Evolutionary conservation across 2,329 filamentous ascomycete species (phyloP).

Genomic region (Trichoderma gracile): DNA sequence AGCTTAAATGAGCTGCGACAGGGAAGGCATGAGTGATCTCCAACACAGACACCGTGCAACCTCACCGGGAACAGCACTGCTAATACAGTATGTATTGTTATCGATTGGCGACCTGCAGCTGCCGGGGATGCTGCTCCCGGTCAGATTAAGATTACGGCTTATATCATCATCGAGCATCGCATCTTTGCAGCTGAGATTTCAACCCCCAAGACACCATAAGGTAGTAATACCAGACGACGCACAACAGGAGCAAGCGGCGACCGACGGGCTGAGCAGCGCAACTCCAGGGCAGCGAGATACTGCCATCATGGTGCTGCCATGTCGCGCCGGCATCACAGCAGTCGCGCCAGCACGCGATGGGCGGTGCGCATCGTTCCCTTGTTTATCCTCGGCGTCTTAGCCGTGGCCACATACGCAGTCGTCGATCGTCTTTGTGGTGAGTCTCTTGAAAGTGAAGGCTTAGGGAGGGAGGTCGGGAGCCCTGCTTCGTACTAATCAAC

Average conservation of each 20-base stretch:
- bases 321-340: constrained; percentile 34
- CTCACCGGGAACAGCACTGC: fast-evolving
- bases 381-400: constrained; percentile 65
- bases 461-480: too few relatives aligned
- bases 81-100: background rate
- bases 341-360: constrained; percentile 38
- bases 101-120: background rate
- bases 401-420: constrained; percentile 71
- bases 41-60: background rate
- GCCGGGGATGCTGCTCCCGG: background rate
- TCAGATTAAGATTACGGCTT: background rate
- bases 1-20: background rate
- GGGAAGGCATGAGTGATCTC: background rate
- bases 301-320: constrained; percentile 38
- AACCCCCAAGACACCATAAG: background rate
- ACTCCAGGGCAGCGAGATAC: constrained; percentile 1
- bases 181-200: background rate
- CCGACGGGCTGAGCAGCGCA: background rate
- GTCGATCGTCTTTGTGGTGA: constrained; percentile 67
- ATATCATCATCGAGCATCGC: background rate
- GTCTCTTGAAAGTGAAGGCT: too few relatives aligned
- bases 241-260: too few relatives aligned
- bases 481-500: background rate
- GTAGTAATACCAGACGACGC: background rate
- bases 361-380: constrained; percentile 64